Conservation (phyloP, 768 basidiomycete genomes). For the Mycena filopes region DNA sequence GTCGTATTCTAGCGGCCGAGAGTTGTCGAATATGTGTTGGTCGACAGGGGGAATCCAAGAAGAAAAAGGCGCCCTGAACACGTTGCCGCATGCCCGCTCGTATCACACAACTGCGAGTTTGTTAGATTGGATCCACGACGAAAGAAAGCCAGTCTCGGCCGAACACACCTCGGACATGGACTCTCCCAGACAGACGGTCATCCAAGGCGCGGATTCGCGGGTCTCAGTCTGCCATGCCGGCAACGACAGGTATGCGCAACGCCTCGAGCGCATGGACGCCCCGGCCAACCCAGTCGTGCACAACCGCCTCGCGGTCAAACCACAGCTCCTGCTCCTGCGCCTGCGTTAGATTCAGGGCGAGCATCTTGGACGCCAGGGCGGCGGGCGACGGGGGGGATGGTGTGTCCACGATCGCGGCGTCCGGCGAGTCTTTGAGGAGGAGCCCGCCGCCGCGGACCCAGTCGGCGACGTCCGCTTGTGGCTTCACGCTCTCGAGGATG, state of each 20-base stretch:
- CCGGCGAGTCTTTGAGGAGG: background rate
- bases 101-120: constrained; percentile 3
- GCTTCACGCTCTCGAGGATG: constrained; percentile 58
- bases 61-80: constrained; percentile 10
- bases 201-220: too few species aligned
- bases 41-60: background rate
- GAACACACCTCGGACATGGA: background rate
- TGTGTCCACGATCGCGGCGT: background rate
- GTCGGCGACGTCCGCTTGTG: constrained; percentile 57
- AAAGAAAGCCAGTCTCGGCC: background rate
- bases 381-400: constrained; percentile 11
- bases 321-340: constrained; percentile 19
- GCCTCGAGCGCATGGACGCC: constrained; percentile 28
- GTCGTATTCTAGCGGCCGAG: too few species aligned
- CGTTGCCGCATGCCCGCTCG: constrained; percentile 16
- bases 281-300: constrained; percentile 18
- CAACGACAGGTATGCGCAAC: constrained; percentile 25
- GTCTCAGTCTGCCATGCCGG: constrained; percentile 17
- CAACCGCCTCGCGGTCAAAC: constrained; percentile 25
- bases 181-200: background rate
- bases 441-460: constrained; percentile 63
- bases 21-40: background rate
- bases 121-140: constrained; percentile 1
- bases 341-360: background rate
- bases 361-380: constrained; percentile 12